A percentile compares a stretch with the other conserved stretches of the same genome.
Conservation (phyloP, 106 monocot species). For the Xerophyta viscosa region DNA sequence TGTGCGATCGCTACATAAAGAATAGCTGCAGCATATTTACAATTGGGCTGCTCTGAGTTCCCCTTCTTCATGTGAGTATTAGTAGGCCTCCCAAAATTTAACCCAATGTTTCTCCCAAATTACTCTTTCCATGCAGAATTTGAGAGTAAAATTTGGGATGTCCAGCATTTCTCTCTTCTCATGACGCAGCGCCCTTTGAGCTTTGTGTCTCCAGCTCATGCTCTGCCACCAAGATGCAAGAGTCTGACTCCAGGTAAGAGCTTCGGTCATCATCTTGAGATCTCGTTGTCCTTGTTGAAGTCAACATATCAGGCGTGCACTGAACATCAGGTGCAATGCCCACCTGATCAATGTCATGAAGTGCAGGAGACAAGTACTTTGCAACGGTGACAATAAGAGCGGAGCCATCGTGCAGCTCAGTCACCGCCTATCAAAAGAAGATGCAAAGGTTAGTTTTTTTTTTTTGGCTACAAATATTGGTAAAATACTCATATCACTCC, state of each 20-base stretch:
- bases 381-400: constrained; percentile 94
- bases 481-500: too few relatives aligned
- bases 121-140: too few relatives aligned
- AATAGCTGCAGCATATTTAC: too few relatives aligned
- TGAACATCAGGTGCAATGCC: constrained; percentile 87
- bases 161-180: constrained; percentile 7
- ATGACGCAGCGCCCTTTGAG: constrained; percentile 66
- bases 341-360: constrained; percentile 91
- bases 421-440: constrained; percentile 99
- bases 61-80: too few relatives aligned
- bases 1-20: too few relatives aligned
- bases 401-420: constrained; percentile 84
- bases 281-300: constrained; percentile 15
- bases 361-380: constrained; percentile 83
- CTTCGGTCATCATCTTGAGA: constrained; percentile 15
- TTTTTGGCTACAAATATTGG: too few relatives aligned
- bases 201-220: constrained; percentile 69
- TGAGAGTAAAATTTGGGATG: too few relatives aligned
- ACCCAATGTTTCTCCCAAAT: too few relatives aligned
- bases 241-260: constrained; percentile 60
- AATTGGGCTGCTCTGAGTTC: too few relatives aligned
- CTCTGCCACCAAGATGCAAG: constrained; percentile 92
- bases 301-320: constrained; percentile 55
- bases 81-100: too few relatives aligned
- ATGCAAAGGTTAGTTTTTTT: too few relatives aligned